Evolutionary conservation across 257 asterid genomes (phyloP), one percentile per base, ranked within the genome.

Genomic region (Lycium ferocissimum): DNA sequence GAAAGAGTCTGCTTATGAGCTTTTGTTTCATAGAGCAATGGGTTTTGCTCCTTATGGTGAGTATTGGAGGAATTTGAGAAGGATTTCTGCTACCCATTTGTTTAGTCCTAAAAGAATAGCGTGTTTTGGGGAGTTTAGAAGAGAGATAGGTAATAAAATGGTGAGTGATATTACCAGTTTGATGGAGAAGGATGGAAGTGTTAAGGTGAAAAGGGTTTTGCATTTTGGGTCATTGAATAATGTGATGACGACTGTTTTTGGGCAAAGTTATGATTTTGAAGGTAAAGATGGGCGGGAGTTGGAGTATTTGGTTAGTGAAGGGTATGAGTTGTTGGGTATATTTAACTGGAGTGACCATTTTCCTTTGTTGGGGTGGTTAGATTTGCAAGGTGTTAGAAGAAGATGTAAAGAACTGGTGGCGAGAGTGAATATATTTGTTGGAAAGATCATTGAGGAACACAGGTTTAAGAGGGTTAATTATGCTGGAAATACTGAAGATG

Each of bases 311-410:
- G 97, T 95, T 11, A 90, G 82, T 67, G 97, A 94, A 88, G 98
- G 98, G 47, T 94, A 93, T 65, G 92, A 91, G 7, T 59, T 95
- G 81, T 89, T 95, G 45, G 97, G 97, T 3, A 69, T 83, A 1
- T 94, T 95, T 62, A 95, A 94, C 69, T 95, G 97, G 97, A 90
- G 92, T 18, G 98, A 95, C 87, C 98, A 94, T 87, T 93, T 95
- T 62, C 95, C 98, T 2, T 14, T 89, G 26, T 5, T 93, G 83
- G 92, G 95, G 26, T 91, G 94, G 95, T 43, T 95, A 9, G 98
- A 93, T 88, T 82, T 94, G 85, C 97, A 93, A 69, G 92, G 98
- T 10, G 94, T 95, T 67, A 88, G 96, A 53, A 91, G 40, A 40
- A 89, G 98, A 86, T 90, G 98, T 63, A 85, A 72, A n/a, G 84